phyloP scores from a whole-genome alignment of 1,284 basidiomycete species.

The Earliella scabrosa region DNA sequence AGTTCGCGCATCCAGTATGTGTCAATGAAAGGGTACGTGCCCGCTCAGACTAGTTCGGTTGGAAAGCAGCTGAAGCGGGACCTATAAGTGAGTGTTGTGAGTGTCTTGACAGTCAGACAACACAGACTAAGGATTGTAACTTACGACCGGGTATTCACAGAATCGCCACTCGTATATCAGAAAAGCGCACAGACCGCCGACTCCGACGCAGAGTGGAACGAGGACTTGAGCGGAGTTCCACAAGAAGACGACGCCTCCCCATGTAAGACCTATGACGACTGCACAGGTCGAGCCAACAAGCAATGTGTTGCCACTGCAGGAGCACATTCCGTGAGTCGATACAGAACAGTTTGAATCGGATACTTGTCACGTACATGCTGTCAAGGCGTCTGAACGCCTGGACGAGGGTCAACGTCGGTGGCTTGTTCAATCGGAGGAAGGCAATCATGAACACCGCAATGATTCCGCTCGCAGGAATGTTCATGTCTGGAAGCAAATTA shows the following conservation, averaged over 20 bases:
- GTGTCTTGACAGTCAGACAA: too few species aligned
- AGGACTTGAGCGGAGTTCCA: constrained; percentile 15
- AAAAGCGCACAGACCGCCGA: constrained; percentile 13
- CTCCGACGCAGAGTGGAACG: constrained; percentile 6
- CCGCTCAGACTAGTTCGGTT: constrained; percentile 38
- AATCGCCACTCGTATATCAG: constrained; percentile 8
- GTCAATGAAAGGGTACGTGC: constrained; percentile 2
- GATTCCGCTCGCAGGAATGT: not conserved
- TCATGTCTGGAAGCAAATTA: not conserved
- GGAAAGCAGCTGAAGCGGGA: constrained; percentile 33
- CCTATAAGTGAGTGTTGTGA: too few species aligned
- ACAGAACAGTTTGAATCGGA: too few species aligned
- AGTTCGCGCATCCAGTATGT: not conserved
- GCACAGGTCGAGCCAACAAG: constrained; percentile 5
- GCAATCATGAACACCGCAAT: not conserved
- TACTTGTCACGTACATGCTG: constrained; percentile 41
- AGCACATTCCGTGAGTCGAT: too few species aligned
- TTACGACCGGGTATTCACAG: constrained; percentile 3
- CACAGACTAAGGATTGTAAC: not conserved
- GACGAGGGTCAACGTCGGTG: too few species aligned
- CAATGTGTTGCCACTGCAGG: constrained; percentile 14
- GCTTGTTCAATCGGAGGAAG: not conserved
- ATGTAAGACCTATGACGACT: constrained; percentile 12
- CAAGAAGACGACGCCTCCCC: constrained; percentile 14
- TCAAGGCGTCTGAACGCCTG: constrained; percentile 36